Evolutionary conservation across 2,329 filamentous ascomycete species (phyloP), one percentile per base, ranked within the genome.

Genomic region (Ceratocystis smalleyi): DNA sequence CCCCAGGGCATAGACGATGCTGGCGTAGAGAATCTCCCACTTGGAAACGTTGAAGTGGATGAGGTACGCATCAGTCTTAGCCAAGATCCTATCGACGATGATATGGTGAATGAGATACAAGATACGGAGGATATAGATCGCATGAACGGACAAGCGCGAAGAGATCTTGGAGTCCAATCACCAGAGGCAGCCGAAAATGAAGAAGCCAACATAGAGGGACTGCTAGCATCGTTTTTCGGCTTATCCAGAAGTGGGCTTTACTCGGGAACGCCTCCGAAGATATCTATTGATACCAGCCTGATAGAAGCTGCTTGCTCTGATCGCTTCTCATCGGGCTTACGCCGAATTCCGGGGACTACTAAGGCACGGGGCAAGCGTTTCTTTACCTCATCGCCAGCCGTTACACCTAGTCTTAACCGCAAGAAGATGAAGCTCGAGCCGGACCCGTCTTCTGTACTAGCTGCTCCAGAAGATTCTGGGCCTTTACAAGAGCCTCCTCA

Each of bases 21-120:
- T 19, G n/a, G 15, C 12, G 51, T 27, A 6, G 51, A 27, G 24
- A 67, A 69, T 0, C 73, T 76, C 60, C 74, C 73, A 1, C 55
- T 71, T 6, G 77, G 74, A 66, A 81, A 77, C 66, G 78, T 86
- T 54, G 77, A 85, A 24, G 83, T 90, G 4, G 85, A 91, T 68
- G 85, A 89, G 69, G 75, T 76, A 35, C 79, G 78, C 24, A 82
- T 85, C 30, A 63, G 17, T 27, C 59, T 59, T 57, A 63, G 40
- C 32, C 62, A 64, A 64, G 51, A 27, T 5, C 12, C 19, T 35
- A 19, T 49, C 45, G 30, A 59, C 24, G 35, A 61, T 27, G 40
- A 64, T 32, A 55, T 32, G 30, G 32, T 43, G 43, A 17, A 57
- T 27, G 61, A 27, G 2, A 51, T 49, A 35, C 49, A 63, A 5